phyloP scores from a whole-genome alignment of 2,329 filamentous ascomycete species.

The Taxawa tesnikishii region DNA sequence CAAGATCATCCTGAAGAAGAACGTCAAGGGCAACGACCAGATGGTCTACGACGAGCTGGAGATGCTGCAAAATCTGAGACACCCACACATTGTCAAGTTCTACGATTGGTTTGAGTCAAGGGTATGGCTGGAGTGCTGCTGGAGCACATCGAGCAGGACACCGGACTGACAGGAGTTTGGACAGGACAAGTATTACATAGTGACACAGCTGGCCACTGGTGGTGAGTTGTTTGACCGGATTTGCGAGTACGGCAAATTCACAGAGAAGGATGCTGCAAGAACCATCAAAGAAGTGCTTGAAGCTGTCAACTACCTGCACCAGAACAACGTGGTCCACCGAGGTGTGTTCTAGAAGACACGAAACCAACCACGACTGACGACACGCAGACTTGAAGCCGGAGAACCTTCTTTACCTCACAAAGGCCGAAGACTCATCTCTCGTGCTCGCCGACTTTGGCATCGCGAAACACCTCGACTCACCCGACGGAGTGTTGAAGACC shows the following conservation, averaged over 20 bases:
- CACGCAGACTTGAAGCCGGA: conserved; percentile 95
- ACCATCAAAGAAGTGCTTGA: conserved; percentile 90
- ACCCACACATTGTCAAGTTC: conserved; percentile 93
- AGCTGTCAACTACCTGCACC: conserved; percentile 88
- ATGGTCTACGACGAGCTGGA: conserved; percentile 98
- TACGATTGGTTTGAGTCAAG: conserved; percentile 98
- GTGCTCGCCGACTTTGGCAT: conserved; percentile 97
- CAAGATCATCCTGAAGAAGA: conserved; percentile 99
- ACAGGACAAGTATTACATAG: conserved; percentile 98
- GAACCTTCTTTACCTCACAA: conserved; percentile 87
- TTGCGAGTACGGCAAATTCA: conserved; percentile 95
- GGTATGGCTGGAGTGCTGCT: conserved; percentile 37
- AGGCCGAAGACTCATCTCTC: conserved; percentile 63
- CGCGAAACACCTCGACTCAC: conserved; percentile 89
- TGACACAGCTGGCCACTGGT: conserved; percentile 89
- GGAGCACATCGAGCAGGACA: neutral
- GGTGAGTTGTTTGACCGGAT: conserved; percentile 97
- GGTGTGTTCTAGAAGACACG: no score
- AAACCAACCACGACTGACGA: no score
- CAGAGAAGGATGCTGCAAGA: conserved; percentile 92
- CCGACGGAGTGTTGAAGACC: conserved; percentile 84
- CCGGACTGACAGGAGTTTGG: conserved; percentile 3
- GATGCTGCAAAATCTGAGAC: conserved; percentile 81
- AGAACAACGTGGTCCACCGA: conserved; percentile 91
- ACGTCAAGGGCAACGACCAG: conserved; percentile 92